Percentiles rank a stretch among this genome's conserved stretches.
phyloP scores from a whole-genome alignment of 169 alveolate species.

The Plasmodium berghei region DNA sequence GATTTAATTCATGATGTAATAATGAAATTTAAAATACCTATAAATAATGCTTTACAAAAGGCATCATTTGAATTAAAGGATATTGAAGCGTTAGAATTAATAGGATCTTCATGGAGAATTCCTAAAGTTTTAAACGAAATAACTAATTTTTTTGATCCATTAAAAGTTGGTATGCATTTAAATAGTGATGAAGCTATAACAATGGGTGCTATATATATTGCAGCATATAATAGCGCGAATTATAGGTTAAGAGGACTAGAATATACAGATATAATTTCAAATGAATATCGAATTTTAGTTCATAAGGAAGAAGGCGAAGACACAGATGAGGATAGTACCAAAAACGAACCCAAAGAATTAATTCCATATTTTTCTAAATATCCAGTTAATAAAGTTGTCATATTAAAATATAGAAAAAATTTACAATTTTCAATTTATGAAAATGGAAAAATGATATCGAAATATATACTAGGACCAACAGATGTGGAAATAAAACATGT shows the following conservation, averaged over 20 bases:
- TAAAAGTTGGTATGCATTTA: slow-evolving; percentile 84
- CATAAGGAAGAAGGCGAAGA: slow-evolving; percentile 37
- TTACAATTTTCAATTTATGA: slow-evolving; percentile 62
- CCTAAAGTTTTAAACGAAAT: slow-evolving; percentile 82
- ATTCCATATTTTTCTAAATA: slow-evolving; percentile 33
- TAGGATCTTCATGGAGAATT: slow-evolving; percentile 86
- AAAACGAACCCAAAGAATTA: slow-evolving; percentile 43
- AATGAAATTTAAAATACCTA: slow-evolving; percentile 74
- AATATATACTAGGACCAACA: slow-evolving; percentile 20
- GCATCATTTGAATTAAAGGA: slow-evolving; percentile 79
- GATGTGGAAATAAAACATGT: slow-evolving; percentile 40
- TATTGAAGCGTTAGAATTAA: slow-evolving; percentile 84
- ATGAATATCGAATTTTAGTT: slow-evolving; percentile 72
- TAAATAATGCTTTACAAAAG: slow-evolving; percentile 79
- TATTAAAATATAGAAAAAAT: slow-evolving; percentile 49
- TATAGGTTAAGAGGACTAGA: slow-evolving; percentile 79
- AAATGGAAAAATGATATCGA: slow-evolving; percentile 35
- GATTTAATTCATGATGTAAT: slow-evolving; percentile 74
- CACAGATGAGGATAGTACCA: slow-evolving; percentile 8
- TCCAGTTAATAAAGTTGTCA: slow-evolving; percentile 61
- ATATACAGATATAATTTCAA: slow-evolving; percentile 77
- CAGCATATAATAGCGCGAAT: slow-evolving; percentile 84
- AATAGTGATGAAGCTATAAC: slow-evolving; percentile 88
- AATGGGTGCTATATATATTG: slow-evolving; percentile 83
- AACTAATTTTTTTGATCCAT: slow-evolving; percentile 79